phyloP scores from a whole-genome alignment of 108 stramenopile genomes.

The Epipyxis sp. region DNA sequence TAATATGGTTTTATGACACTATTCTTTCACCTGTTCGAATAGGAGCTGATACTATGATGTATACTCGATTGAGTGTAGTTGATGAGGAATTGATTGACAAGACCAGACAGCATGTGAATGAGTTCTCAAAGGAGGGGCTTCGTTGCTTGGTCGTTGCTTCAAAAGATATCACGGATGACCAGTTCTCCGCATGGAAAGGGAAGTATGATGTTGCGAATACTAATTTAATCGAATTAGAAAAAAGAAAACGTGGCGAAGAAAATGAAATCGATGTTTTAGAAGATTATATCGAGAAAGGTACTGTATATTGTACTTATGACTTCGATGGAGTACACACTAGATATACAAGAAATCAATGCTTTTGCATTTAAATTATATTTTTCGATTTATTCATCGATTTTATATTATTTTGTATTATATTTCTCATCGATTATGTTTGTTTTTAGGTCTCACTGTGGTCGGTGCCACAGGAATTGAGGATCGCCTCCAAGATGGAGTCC shows the following conservation, averaged over 20 bases:
- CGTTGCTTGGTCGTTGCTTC: background rate
- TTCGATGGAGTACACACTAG: no score
- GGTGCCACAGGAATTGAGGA: constrained; percentile 62
- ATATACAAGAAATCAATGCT: no score
- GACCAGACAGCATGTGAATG: background rate
- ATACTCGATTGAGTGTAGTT: background rate
- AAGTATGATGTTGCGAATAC: background rate
- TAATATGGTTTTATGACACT: no score
- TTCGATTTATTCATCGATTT: no score
- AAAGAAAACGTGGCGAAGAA: background rate
- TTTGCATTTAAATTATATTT: no score
- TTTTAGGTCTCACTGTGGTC: constrained; percentile 43
- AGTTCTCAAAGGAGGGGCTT: constrained; percentile 9
- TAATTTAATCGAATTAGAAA: constrained; percentile 14
- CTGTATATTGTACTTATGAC: no score
- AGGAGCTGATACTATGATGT: constrained; percentile 27
- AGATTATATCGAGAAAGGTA: constrained; percentile 11
- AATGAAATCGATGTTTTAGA: constrained; percentile 14
- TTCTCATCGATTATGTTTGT: no score
- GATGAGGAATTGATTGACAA: background rate
- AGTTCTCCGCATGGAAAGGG: background rate
- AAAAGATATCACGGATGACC: background rate
- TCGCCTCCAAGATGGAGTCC: constrained; percentile 56
- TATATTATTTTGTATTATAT: no score
- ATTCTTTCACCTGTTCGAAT: no score